Percentiles rank a stretch among this genome's conserved stretches.
These are phyloP conservation scores for Aspergillus caelatus DNA, from an alignment of 2,329 filamentous ascomycete genomes.

Conservation along the genomic window DNA sequence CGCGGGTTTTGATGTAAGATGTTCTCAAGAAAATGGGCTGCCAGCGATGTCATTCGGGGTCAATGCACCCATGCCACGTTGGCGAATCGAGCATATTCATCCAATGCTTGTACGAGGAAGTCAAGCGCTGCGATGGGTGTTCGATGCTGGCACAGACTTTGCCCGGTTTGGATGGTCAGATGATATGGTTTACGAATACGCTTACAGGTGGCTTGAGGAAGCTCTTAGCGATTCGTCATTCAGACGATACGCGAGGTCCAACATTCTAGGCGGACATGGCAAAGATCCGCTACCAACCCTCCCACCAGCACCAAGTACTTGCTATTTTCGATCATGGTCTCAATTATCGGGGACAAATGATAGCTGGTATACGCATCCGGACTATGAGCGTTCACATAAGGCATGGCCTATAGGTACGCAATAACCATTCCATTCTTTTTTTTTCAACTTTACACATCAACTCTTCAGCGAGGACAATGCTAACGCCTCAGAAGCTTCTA, in stretches of 20 bases:
- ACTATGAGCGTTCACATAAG: conserved; percentile 13
- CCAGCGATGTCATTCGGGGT: not conserved
- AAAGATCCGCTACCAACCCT: conserved; percentile 27
- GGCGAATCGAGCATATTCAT: conserved; percentile 15
- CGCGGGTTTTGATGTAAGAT: not conserved
- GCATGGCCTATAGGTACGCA: not conserved
- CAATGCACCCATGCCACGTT: conserved; percentile 10
- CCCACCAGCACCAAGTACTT: conserved; percentile 15
- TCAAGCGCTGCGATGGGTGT: conserved; percentile 17
- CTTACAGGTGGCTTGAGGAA: conserved; percentile 23
- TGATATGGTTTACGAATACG: conserved; percentile 21
- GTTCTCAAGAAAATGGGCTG: not conserved
- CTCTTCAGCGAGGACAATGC: not conserved
- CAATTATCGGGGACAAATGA: not conserved
- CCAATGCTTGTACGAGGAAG: not conserved
- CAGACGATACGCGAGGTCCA: conserved; percentile 17
- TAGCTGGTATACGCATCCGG: not conserved
- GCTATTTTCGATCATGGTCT: not conserved
- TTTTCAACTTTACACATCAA: not conserved
- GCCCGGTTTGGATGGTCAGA: conserved; percentile 6
- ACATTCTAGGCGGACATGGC: conserved; percentile 13
- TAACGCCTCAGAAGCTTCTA: not conserved
- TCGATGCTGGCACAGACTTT: conserved; percentile 22
- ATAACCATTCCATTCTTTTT: not conserved
- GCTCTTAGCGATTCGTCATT: conserved; percentile 16